Evolutionary conservation across 2,329 filamentous ascomycete species (phyloP).

Genomic region (Aspergillus pseudoterreus): DNA sequence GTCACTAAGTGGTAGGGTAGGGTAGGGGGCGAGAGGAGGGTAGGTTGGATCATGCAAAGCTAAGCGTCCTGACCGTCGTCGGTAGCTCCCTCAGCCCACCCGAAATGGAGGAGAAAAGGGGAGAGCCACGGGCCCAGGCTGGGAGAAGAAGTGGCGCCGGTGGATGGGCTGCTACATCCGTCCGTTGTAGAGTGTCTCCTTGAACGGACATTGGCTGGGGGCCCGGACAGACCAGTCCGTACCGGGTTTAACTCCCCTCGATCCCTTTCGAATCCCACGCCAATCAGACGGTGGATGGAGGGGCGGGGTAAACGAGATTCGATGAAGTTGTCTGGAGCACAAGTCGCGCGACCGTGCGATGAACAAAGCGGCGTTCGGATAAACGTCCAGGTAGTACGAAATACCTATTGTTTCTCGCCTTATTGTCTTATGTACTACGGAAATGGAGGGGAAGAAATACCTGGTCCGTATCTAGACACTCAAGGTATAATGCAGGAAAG

Average conservation of each 20-base stretch:
- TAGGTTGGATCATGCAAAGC: slow-evolving; percentile 15
- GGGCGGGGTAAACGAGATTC: slow-evolving; percentile 13
- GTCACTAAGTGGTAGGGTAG: background rate
- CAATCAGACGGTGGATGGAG: background rate
- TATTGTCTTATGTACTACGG: background rate
- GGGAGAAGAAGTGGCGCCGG: slow-evolving; percentile 22
- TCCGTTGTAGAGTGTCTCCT: no score
- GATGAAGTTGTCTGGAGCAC: background rate
- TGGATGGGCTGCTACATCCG: slow-evolving; percentile 8
- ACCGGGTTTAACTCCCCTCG: background rate
- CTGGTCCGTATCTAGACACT: background rate
- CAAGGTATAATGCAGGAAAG: background rate
- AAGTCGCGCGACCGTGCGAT: no score
- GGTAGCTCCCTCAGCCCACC: slow-evolving; percentile 15
- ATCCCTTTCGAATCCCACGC: background rate
- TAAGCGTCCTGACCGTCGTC: no score
- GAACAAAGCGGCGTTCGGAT: no score
- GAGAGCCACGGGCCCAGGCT: slow-evolving; percentile 23
- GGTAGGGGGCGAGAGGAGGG: background rate
- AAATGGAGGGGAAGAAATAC: background rate
- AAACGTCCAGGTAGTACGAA: no score
- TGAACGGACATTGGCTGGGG: no score
- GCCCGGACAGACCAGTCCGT: no score
- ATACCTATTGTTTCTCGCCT: background rate
- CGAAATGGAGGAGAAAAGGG: slow-evolving; percentile 13